Base-by-base conservation (phyloP, 306 rosid genomes). In the Glycine latifolia region DNA sequence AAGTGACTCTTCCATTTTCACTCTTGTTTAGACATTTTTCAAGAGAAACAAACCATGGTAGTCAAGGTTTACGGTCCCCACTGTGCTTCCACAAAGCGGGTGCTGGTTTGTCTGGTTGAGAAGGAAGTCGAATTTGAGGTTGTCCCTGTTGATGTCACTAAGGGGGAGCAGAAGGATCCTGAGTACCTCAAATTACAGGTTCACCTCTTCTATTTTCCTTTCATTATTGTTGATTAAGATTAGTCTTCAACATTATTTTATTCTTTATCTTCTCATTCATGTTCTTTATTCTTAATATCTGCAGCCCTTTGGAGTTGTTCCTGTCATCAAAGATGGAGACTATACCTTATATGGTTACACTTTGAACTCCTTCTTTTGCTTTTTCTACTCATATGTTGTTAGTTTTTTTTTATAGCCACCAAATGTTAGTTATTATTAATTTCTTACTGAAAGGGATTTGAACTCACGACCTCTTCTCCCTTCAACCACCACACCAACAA, bases 321-420 rank as follows among this genome's bases (percentile, higher is more conserved):
- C 88, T 52, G 85, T 88, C n/a, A 82, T 86, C 48, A 20, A 79
- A 81, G 91, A 88, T 81, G 88, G 89, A 53, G 88, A 88, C 10
- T 88, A 84, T 63, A 79, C 48, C n/a, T 77, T 88, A 65, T 84
- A 58, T 65, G 91, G 91, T 88, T 69, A 73, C 10, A 11, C 31
- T 15, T 43, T 10, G 31, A 26, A 26, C 13, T 20, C 0, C 6
- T 52, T 17, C 2, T 6, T 26, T 11, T 37, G 47, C 47, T 26
- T 7, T 75, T 11, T 41, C 4, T 0, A n/a, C 15, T 26, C 31
- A 26, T 26, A 26, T 26, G 31, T 26, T 26, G 31, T 1, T 26
- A 26, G 31, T 26, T 26, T 2, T 26, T 2, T 26, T 26, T 26
- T 0, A 26, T 26, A 0, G 1, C 31, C 31, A 26, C 31, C 31